These are phyloP conservation scores for Pleoardoris graminearum DNA, from an alignment of 2,329 filamentous ascomycete species.

Conservation along the genomic window DNA sequence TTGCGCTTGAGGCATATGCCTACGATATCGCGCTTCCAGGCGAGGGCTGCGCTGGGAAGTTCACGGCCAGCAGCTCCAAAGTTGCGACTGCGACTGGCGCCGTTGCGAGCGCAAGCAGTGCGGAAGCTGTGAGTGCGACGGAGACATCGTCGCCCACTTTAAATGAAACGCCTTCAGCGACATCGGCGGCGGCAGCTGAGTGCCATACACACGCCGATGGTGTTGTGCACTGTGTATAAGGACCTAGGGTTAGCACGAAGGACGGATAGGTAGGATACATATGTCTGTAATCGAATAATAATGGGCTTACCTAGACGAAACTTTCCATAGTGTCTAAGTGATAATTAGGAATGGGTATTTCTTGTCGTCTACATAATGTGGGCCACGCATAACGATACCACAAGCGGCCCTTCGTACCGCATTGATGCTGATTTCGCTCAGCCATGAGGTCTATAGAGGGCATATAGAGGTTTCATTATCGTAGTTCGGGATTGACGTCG, in stretches of 20 bases:
- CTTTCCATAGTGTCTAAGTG: no score
- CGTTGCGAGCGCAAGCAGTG: background rate
- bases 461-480: background rate
- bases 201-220: conserved; percentile 23
- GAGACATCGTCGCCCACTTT: conserved; percentile 14
- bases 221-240: conserved; percentile 18
- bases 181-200: conserved; percentile 17
- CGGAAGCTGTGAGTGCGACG: conserved; percentile 5
- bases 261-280: no score
- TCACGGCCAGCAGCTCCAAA: conserved; percentile 16
- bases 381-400: no score
- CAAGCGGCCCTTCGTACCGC: no score
- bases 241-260: no score
- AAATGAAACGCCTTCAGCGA: conserved; percentile 10
- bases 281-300: no score
- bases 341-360: no score
- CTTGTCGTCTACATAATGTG: no score
- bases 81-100: conserved; percentile 5
- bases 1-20: conserved; percentile 69
- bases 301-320: no score
- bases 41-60: conserved; percentile 61
- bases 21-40: conserved; percentile 67
- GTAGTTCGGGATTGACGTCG: background rate
- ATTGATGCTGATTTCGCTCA: no score
- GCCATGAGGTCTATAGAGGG: conserved; percentile 14